These are phyloP conservation scores for Fonsecaea nubica DNA, from an alignment of 2,329 filamentous ascomycete genomes.

Conservation along the genomic window DNA sequence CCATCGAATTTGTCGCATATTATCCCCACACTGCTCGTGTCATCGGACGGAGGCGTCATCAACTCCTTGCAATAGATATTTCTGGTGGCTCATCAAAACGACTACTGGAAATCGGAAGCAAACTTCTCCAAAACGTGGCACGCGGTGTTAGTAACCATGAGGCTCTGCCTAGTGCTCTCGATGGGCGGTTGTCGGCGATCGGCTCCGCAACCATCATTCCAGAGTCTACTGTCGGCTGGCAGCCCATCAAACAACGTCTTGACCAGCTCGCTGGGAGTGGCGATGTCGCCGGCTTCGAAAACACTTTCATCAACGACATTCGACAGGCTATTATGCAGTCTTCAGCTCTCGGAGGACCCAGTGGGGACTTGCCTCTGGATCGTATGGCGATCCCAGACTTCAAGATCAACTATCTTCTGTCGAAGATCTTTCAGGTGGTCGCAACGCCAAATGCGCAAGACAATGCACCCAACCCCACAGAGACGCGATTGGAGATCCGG, in stretches of 20 bases:
- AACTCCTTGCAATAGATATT: conserved; percentile 54
- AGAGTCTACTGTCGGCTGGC: conserved; percentile 19
- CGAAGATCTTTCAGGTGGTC: conserved; percentile 36
- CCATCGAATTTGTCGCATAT: conserved; percentile 51
- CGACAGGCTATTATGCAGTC: conserved; percentile 2
- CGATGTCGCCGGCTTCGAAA: conserved; percentile 35
- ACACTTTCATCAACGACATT: conserved; percentile 26
- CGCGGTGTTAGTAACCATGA: conserved; percentile 19
- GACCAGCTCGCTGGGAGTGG: conserved; percentile 30
- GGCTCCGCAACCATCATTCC: conserved; percentile 39
- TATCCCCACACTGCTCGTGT: conserved; percentile 53
- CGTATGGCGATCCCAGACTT: conserved; percentile 21
- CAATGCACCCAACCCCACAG: conserved; percentile 35
- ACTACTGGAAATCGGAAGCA: conserved; percentile 28
- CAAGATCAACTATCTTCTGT: conserved; percentile 35
- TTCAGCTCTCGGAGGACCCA: not conserved
- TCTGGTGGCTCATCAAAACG: conserved; percentile 40
- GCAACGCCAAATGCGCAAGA: conserved; percentile 32
- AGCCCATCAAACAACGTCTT: conserved; percentile 43
- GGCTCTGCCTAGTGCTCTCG: not conserved
- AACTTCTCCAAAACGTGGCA: conserved; percentile 36
- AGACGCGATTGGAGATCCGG: conserved; percentile 41
- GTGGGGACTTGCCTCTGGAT: conserved; percentile 26
- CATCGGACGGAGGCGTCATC: conserved; percentile 50
- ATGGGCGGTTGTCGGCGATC: conserved; percentile 17